Percentiles rank a stretch among this genome's conserved stretches.
phyloP scores from a whole-genome alignment of 1,284 basidiomycete genomes.

The Sphagnurus paluster region DNA sequence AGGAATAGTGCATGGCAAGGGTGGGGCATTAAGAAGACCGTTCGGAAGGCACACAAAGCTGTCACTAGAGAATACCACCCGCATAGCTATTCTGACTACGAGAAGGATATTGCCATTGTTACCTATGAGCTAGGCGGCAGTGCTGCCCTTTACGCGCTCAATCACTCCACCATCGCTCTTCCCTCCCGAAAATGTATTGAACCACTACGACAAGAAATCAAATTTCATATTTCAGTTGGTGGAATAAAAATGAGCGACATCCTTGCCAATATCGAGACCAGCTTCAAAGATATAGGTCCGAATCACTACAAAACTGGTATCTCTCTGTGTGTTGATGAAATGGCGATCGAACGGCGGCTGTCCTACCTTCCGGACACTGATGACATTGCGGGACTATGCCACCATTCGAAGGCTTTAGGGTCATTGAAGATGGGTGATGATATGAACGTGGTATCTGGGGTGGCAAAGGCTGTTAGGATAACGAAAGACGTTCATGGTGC shows the following conservation, averaged over 20 bases:
- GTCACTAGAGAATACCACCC: constrained; percentile 15
- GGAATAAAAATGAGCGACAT: constrained; percentile 16
- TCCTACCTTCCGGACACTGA: constrained; percentile 18
- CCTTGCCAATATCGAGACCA: constrained; percentile 17
- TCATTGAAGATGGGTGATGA: constrained; percentile 19
- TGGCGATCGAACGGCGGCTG: constrained; percentile 16
- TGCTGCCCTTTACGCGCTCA: constrained; percentile 19
- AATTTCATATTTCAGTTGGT: constrained; percentile 13
- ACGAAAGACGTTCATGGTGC: constrained; percentile 15
- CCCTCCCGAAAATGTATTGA: constrained; percentile 14
- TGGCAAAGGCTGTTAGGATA: constrained; percentile 7
- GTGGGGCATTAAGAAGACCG: constrained; percentile 15
- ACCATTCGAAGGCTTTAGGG: background rate
- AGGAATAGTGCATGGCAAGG: background rate
- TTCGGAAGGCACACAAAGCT: constrained; percentile 1
- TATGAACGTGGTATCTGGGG: constrained; percentile 3
- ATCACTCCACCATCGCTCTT: constrained; percentile 20
- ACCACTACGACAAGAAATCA: constrained; percentile 9
- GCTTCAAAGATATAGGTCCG: constrained; percentile 9
- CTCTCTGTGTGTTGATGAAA: constrained; percentile 18
- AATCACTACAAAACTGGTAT: constrained; percentile 5
- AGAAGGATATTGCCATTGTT: constrained; percentile 19
- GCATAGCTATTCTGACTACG: constrained; percentile 15
- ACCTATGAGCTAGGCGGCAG: constrained; percentile 22
- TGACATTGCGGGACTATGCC: constrained; percentile 11